phyloP scores from a whole-genome alignment of 768 basidiomycete genomes.

The Trametes elegans region DNA sequence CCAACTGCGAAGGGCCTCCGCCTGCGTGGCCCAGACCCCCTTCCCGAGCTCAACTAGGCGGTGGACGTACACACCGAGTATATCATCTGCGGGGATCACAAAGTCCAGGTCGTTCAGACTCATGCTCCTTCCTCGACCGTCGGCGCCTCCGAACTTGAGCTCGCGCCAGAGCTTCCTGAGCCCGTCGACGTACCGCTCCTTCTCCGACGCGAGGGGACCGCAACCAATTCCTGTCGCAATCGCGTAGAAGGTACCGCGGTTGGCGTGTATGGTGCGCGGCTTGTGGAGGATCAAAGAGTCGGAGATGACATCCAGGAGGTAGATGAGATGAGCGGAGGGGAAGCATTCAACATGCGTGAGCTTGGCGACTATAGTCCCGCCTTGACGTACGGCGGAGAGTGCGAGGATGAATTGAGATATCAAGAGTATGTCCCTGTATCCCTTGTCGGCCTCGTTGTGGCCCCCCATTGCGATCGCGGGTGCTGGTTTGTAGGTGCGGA shows the following conservation, averaged over 20 bases:
- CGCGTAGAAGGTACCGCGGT: conserved; percentile 32
- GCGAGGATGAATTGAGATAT: conserved; percentile 34
- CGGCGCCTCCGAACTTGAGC: conserved; percentile 23
- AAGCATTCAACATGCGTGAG: conserved; percentile 30
- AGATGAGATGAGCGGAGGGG: conserved; percentile 31
- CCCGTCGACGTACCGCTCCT: conserved; percentile 11
- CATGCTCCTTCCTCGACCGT: conserved; percentile 21
- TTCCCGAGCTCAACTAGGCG: conserved; percentile 27
- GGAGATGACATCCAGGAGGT: conserved; percentile 30
- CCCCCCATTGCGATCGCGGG: too few relatives aligned
- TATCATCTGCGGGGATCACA: conserved; percentile 21
- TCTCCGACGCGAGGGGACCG: conserved; percentile 13
- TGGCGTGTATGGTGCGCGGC: conserved; percentile 31
- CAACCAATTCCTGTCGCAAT: conserved; percentile 30
- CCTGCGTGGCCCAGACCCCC: conserved; percentile 29
- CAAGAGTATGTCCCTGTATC: conserved; percentile 27
- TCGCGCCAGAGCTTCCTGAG: conserved; percentile 30
- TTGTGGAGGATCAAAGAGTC: conserved; percentile 28
- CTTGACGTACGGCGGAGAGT: conserved; percentile 23
- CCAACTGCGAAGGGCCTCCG: conserved; percentile 23
- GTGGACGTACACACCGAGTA: conserved; percentile 22
- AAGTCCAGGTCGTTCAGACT: conserved; percentile 30
- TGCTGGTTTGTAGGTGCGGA: conserved; percentile 29
- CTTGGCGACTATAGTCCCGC: conserved; percentile 34
- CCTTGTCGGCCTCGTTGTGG: conserved; percentile 3